Conservation (phyloP, 441 rosid genomes). For the Adansonia rubrostipa region DNA sequence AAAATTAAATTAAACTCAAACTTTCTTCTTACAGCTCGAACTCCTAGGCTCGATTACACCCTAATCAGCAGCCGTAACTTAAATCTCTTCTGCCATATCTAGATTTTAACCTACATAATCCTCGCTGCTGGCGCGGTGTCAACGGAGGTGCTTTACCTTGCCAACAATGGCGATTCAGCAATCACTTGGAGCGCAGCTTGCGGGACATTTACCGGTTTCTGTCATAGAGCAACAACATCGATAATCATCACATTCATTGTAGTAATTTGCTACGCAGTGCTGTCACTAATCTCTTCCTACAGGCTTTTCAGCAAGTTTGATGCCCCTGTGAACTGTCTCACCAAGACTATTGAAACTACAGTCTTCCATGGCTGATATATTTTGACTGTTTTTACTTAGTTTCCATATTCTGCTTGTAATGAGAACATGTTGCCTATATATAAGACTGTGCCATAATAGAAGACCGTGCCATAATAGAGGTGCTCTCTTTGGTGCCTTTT, state of each 20-base stretch:
- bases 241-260: conserved; percentile 58
- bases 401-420: not conserved
- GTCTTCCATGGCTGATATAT: conserved; percentile 38
- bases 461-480: not conserved
- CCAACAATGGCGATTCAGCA: conserved; percentile 65
- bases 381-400: not conserved
- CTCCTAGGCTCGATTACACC: too few relatives aligned
- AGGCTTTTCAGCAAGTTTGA: conserved; percentile 77
- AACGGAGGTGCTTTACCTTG: conserved; percentile 73
- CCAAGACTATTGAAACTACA: conserved; percentile 49
- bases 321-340: conserved; percentile 49
- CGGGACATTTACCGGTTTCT: conserved; percentile 62
- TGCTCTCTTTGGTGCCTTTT: not conserved
- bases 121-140: conserved; percentile 78
- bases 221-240: conserved; percentile 70
- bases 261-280: conserved; percentile 49
- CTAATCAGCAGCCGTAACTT: too few relatives aligned
- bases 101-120: conserved; percentile 71
- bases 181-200: conserved; percentile 84
- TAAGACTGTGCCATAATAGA: not conserved
- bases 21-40: too few relatives aligned
- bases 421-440: not conserved
- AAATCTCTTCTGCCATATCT: not conserved
- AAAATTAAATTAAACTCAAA: too few relatives aligned
- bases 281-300: conserved; percentile 79